Evolutionary conservation across 2,329 filamentous ascomycete species (phyloP).

Genomic region (Bertia moriformis): DNA sequence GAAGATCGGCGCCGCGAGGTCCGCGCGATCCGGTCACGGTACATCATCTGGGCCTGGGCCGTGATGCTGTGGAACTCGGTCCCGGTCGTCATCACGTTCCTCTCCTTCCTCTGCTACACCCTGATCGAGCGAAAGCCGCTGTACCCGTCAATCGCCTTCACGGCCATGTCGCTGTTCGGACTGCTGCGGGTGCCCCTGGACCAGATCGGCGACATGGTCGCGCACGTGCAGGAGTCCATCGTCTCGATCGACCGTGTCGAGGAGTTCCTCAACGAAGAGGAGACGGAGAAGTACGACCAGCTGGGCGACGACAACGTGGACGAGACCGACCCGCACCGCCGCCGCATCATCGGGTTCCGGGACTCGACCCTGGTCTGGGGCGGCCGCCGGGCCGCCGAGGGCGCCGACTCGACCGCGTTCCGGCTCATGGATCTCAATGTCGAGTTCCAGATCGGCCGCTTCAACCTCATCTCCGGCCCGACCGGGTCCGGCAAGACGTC

Average conservation of each 20-base stretch:
- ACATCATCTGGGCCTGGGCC: constrained; percentile 80
- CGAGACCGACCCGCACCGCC: constrained; percentile 50
- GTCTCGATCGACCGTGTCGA: constrained; percentile 95
- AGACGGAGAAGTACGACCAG: constrained; percentile 90
- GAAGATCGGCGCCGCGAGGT: constrained; percentile 76
- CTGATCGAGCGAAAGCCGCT: constrained; percentile 76
- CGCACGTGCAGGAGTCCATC: constrained; percentile 92
- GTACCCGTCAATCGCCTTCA: constrained; percentile 87
- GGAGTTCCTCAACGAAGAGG: constrained; percentile 80
- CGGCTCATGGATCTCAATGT: constrained; percentile 71
- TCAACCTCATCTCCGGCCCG: constrained; percentile 85
- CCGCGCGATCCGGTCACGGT: constrained; percentile 63
- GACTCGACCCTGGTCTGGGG: constrained; percentile 85
- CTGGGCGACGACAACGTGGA: constrained; percentile 57
- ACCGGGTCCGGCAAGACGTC: constrained; percentile 95
- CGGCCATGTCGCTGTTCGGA: constrained; percentile 87
- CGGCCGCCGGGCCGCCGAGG: constrained; percentile 41
- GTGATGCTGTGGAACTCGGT: constrained; percentile 95
- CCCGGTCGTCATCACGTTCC: constrained; percentile 86
- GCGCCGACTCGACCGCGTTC: constrained; percentile 61
- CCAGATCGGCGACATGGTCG: constrained; percentile 95
- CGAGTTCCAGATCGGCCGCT: constrained; percentile 67
- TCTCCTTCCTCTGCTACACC: constrained; percentile 90
- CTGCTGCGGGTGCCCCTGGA: constrained; percentile 85
- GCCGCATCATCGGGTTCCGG: constrained; percentile 69